Evolutionary conservation across 169 alveolate genomes (phyloP).

Genomic region (Eimeria brunetti): DNA sequence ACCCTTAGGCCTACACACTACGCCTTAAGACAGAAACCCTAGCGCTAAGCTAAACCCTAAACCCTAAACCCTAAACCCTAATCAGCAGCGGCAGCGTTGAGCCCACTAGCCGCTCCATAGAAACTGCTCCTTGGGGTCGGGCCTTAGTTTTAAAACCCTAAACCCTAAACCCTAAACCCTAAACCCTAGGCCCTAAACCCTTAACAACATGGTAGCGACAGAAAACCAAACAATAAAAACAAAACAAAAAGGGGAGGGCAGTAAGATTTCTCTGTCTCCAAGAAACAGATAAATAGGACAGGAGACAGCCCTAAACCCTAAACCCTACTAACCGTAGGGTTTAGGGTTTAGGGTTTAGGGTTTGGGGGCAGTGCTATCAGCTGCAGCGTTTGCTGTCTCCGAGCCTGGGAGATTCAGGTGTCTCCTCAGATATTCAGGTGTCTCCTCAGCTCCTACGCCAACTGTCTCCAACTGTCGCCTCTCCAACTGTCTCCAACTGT

Average conservation of each 20-base stretch:
- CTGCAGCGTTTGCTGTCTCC: too few relatives aligned
- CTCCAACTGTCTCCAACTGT: too few relatives aligned
- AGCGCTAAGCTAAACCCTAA: neutral
- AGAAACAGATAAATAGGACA: neutral
- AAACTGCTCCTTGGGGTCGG: neutral
- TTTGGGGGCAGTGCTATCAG: neutral
- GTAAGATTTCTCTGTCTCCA: too few relatives aligned
- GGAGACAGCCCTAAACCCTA: neutral
- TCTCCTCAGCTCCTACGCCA: too few relatives aligned
- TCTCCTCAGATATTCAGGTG: too few relatives aligned
- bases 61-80: constrained; percentile 23
- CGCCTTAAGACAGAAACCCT: too few relatives aligned
- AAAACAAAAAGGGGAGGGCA: neutral
- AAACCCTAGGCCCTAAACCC: neutral
- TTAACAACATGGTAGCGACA: neutral
- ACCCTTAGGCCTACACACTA: too few relatives aligned
- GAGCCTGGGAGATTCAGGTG: too few relatives aligned
- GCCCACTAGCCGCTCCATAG: constrained; percentile 3
- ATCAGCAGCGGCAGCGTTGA: neutral
- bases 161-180: neutral
- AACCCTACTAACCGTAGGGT: neutral
- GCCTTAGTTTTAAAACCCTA: neutral
- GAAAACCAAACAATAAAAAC: neutral
- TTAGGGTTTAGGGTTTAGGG: neutral
- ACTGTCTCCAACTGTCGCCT: neutral